phyloP scores from a whole-genome alignment of 2,329 filamentous ascomycete species.

The Helotiales sp. region DNA sequence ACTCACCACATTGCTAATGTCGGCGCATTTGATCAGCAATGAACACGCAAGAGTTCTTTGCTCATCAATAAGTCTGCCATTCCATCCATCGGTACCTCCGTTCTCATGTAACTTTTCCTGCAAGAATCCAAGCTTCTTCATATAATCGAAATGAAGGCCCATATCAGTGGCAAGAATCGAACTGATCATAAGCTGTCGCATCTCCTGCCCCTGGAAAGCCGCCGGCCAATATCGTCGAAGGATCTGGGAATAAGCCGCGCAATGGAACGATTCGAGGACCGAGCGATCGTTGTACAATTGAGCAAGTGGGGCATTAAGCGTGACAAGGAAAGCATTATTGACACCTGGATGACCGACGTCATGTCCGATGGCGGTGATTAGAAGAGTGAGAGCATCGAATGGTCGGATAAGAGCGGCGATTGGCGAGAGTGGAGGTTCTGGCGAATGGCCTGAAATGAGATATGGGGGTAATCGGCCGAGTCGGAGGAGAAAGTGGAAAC shows the following conservation, averaged over 20 bases:
- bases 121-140: slow-evolving; percentile 81
- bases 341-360: slow-evolving; percentile 97
- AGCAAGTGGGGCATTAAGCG: slow-evolving; percentile 88
- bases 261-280: slow-evolving; percentile 96
- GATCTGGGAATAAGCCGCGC: slow-evolving; percentile 95
- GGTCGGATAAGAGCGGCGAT: slow-evolving; percentile 79
- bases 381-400: slow-evolving; percentile 84
- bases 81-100: slow-evolving; percentile 74
- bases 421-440: slow-evolving; percentile 53
- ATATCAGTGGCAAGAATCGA: slow-evolving; percentile 98
- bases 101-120: slow-evolving; percentile 77
- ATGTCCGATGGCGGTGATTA: slow-evolving; percentile 96
- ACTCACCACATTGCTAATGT: slow-evolving; percentile 97
- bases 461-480: slow-evolving; percentile 78
- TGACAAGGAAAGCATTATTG: slow-evolving; percentile 95
- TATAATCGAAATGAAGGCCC: slow-evolving; percentile 96
- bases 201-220: slow-evolving; percentile 76
- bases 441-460: slow-evolving; percentile 44
- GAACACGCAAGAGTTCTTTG: slow-evolving; percentile 84
- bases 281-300: slow-evolving; percentile 97
- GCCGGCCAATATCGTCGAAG: slow-evolving; percentile 89
- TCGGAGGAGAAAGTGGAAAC: slow-evolving; percentile 85
- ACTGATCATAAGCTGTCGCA: slow-evolving; percentile 92
- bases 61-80: slow-evolving; percentile 74
- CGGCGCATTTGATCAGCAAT: slow-evolving; percentile 94